Base-by-base conservation (phyloP, 495 filamentous ascomycete genomes). In the Chaetomium fimeti region DNA sequence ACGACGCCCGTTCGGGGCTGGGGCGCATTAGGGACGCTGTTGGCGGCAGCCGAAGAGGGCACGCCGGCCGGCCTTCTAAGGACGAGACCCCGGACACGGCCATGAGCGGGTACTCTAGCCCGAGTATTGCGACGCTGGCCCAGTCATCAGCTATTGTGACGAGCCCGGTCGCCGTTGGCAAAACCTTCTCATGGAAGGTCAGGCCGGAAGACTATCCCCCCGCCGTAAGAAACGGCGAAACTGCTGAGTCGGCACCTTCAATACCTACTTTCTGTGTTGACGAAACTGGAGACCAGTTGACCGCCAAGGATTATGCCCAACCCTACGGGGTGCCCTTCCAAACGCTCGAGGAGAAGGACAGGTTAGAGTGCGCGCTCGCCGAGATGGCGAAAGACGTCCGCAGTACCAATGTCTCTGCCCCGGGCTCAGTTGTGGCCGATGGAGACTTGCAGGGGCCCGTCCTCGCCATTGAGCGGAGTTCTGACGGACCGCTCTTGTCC, bases 21-120 rank as follows among this genome's bases (percentile, higher is more conserved):
- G 89, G 87, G 8, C 85, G 89, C 32, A 91, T 97, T 76, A 90
- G 90, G 67, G 91, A 93, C 72, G 91, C 89, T 5, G 89, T 97
- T 24, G 89, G 89, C 18, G 73, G 75, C 25, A 76, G 81, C 9
- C 65, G 77, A 42, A 79, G 82, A 61, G 77, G 81, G 18, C 83
- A 85, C 51, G 65, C 63, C 29, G 81, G 73, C 60, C 79, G 77
- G 18, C 77, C 78, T 27, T 84, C 83, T 15, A 78, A 74, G 54
- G 81, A 83, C 57, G 74, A 81, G 65, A 65, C 70, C 7, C 67
- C 75, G 8, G 76, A 79, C 56, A 54, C 62, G 43, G 63, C 66
- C 7, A 53, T 59, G 15, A 64, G 66, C 51, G 67, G 66, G 16
- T 68, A 72, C 45, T 58, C 66, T 24, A 72, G 70, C 16, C 74